Conservation (phyloP, 1,139 yeast genomes). For the Taphrina betulina region DNA sequence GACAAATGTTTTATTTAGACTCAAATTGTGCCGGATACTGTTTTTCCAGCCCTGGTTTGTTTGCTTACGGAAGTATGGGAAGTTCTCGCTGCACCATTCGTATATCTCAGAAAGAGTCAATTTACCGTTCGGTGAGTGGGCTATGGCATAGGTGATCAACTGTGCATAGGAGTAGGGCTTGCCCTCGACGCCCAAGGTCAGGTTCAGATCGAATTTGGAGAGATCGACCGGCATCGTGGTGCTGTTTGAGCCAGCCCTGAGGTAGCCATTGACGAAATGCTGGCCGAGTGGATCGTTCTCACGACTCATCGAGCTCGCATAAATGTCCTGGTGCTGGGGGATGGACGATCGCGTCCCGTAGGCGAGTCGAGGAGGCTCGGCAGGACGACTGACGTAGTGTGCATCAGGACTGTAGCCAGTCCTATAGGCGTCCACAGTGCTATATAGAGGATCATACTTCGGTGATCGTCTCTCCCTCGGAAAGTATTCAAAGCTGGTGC, state of each 20-base stretch:
- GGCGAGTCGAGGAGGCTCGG: no score
- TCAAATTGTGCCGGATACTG: slow-evolving; percentile 82
- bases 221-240: slow-evolving; percentile 20
- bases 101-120: slow-evolving; percentile 82
- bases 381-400: no score
- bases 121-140: slow-evolving; percentile 48
- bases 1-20: slow-evolving; percentile 78
- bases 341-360: no score
- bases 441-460: no score
- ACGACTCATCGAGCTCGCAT: no score
- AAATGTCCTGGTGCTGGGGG: slow-evolving; percentile 20
- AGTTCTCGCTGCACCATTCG: slow-evolving; percentile 78
- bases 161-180: slow-evolving; percentile 33
- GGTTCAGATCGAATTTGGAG: slow-evolving; percentile 17
- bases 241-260: slow-evolving; percentile 11
- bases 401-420: no score
- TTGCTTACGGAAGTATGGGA: slow-evolving; percentile 88
- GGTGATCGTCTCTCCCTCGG: no score
- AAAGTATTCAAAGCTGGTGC: no score
- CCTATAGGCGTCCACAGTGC: no score
- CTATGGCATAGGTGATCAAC: slow-evolving; percentile 31
- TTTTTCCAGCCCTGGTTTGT: slow-evolving; percentile 87
- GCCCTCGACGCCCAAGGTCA: slow-evolving; percentile 29
- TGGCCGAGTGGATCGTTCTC: neutral
- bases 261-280: neutral